These are phyloP conservation scores for Eucalyptus victrix DNA, from an alignment of 345 rosid genomes.

Conservation along the genomic window DNA sequence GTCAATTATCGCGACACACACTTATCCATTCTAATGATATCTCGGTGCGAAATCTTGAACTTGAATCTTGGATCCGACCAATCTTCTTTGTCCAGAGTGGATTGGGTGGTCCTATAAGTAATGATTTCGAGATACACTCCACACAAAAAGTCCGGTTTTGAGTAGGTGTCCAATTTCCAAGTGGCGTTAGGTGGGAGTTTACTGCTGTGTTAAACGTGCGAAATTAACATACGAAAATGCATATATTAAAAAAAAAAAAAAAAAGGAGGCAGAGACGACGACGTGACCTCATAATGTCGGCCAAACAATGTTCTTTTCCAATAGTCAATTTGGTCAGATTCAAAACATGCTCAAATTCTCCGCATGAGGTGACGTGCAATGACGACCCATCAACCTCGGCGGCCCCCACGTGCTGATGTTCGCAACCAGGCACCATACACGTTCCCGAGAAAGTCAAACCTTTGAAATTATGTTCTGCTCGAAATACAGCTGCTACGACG, in stretches of 20 bases:
- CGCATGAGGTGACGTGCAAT: not conserved
- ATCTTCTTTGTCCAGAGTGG: not conserved
- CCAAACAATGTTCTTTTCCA: not conserved
- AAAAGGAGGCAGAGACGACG: not conserved
- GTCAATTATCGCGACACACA: not conserved
- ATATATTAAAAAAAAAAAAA: not conserved
- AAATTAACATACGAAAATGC: not conserved
- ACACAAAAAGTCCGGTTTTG: not conserved
- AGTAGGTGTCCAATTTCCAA: not conserved
- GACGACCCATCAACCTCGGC: not conserved
- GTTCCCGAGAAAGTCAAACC: not conserved
- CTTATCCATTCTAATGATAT: not conserved
- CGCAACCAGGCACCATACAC: not conserved
- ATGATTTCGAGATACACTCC: not conserved
- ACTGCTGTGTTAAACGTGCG: not conserved
- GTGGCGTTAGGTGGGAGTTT: not conserved
- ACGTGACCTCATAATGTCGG: not conserved
- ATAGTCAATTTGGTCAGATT: not conserved
- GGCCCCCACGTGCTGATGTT: not conserved
- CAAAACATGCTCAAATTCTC: not conserved
- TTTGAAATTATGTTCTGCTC: not conserved
- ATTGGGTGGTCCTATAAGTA: fast-evolving
- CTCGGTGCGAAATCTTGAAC: not conserved
- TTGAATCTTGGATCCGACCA: not conserved
- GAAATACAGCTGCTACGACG: not conserved